Evolutionary conservation across 441 rosid genomes (phyloP), one percentile per base, ranked within the genome.

Genomic region (Cnidoscolus chayamansa): DNA sequence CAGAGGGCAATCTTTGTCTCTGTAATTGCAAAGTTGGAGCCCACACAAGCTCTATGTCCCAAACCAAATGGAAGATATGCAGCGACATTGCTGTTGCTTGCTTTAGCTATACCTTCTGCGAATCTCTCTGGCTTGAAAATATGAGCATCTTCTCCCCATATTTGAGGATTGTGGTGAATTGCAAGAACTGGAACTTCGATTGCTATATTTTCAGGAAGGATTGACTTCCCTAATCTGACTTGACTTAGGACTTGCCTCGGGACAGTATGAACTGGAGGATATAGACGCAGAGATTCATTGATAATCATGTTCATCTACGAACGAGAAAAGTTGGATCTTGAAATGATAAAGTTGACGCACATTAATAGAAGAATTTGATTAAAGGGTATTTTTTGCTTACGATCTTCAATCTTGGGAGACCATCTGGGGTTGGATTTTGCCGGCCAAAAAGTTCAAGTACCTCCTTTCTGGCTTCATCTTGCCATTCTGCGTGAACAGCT

Each of bases 401-500:
- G 1, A 40, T 70, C 13, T 70, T 78, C 58, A 78, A 16, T 59
- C 61, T 70, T 43, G 67, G n/a, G 19, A 78, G 55, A 35, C 63
- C 63, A 13, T 70, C 72, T 2, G 35, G 8, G 49, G 12, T 31
- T 4, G 74, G 74, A 30, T 13, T 55, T 20, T 62, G 31, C 0
- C 25, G 16, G 37, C 80, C 68, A 31, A 73, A 63, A 7, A 65
- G 3, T 57, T 74, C 71, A 9, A 76, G 13, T 54, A 84, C 83
- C 48, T 87, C 85, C n/a, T 35, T 63, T 51, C 86, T 79, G 20
- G 86, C 79, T 72, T 79, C 77, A 19, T 82, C 83, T 66, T 84
- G 90, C 84, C 90, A 84, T 45, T 83, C 85, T 9, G 72, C 20
- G 72, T 84, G 72, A 43, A 72, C 61, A 17, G 84, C 80, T 1